Percentiles rank a stretch among this genome's conserved stretches.
Evolutionary conservation across 495 filamentous ascomycete genomes (phyloP).

Genomic region (Apodospora peruviana): DNA sequence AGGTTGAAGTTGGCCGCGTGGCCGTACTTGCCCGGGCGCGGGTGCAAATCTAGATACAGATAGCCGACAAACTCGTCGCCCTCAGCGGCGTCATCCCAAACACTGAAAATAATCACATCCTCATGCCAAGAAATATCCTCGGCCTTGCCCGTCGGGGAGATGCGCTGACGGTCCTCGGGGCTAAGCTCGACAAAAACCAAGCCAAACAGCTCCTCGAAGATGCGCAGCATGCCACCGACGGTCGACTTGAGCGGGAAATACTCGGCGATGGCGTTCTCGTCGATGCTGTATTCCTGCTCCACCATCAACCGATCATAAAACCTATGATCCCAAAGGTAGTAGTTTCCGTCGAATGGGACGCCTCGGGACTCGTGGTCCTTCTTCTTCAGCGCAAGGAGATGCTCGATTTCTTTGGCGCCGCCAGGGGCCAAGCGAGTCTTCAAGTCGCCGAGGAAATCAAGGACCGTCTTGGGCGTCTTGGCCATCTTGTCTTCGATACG

Average conservation of each 20-base stretch:
- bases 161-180: conserved; percentile 39
- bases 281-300: conserved; percentile 82
- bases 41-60: conserved; percentile 59
- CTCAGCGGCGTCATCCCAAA: conserved; percentile 56
- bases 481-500: conserved; percentile 97
- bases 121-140: conserved; percentile 58
- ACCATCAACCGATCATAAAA: conserved; percentile 89
- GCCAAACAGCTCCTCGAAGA: conserved; percentile 92
- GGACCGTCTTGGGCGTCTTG: conserved; percentile 80
- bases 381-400: conserved; percentile 74
- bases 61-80: conserved; percentile 57
- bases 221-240: conserved; percentile 83
- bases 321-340: conserved; percentile 83
- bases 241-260: conserved; percentile 88
- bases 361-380: conserved; percentile 57
- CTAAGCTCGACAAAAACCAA: conserved; percentile 81
- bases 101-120: conserved; percentile 58
- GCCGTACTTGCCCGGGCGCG: conserved; percentile 57
- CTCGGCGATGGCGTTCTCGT: conserved; percentile 84
- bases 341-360: conserved; percentile 60
- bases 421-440: conserved; percentile 67
- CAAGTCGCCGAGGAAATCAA: conserved; percentile 79
- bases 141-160: conserved; percentile 48
- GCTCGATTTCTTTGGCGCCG: conserved; percentile 68
- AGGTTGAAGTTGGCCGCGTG: conserved; percentile 77